phyloP scores from a whole-genome alignment of 345 rosid genomes.

The Erucastrum elatum region DNA sequence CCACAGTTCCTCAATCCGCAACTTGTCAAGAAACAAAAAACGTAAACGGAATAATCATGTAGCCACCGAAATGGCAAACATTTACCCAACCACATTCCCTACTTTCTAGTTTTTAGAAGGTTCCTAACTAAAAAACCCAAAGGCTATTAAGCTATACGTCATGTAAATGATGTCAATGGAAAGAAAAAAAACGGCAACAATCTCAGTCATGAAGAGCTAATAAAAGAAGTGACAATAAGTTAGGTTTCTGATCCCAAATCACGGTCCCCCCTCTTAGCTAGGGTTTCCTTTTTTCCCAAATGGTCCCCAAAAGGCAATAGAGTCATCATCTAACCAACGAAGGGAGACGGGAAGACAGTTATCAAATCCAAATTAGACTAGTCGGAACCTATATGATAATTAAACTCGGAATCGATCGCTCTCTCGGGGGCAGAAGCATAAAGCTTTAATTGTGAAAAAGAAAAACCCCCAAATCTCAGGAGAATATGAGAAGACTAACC shows the following conservation, averaged over 20 bases:
- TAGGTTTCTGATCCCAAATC: slow-evolving; percentile 37
- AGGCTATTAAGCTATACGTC: not conserved
- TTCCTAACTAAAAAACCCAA: slow-evolving; percentile 4
- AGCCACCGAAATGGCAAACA: not conserved
- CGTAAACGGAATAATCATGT: too few species aligned
- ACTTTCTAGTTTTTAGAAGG: slow-evolving; percentile 11
- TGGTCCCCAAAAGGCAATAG: slow-evolving; percentile 19
- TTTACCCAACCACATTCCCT: slow-evolving; percentile 13
- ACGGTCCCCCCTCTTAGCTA: slow-evolving; percentile 23
- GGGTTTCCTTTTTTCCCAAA: not conserved
- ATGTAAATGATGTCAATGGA: not conserved
- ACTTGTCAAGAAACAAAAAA: slow-evolving; percentile 21
- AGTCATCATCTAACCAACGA: not conserved
- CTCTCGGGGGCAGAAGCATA: not conserved
- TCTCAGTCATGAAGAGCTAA: not conserved
- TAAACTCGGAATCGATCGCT: not conserved
- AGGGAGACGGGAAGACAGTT: not conserved
- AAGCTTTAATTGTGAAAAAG: not conserved
- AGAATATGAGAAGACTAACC: too few species aligned
- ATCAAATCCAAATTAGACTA: not conserved
- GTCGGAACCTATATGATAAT: not conserved
- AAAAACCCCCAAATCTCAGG: not conserved
- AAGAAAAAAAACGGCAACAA: not conserved
- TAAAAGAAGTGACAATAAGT: slow-evolving; percentile 9
- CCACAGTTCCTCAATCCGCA: slow-evolving; percentile 10